Evolutionary conservation across 177 flowering plant species (phyloP), one percentile per base, ranked within the genome.

Genomic region (Vitis hybrid): DNA sequence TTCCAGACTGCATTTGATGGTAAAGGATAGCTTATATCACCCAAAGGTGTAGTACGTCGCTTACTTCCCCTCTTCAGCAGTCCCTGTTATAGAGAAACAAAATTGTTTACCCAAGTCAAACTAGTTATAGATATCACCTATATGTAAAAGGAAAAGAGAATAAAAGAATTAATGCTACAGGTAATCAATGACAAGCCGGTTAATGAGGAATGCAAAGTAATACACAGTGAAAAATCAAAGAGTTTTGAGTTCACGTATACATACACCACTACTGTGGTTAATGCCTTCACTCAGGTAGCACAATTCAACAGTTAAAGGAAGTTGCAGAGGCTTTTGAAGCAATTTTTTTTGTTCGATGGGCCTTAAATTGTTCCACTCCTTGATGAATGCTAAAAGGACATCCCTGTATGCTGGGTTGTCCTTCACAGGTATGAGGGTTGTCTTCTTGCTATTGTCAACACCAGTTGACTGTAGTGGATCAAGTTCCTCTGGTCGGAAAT

Each of bases 1-100:
- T 79, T 91, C 98, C 95, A 88, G 14, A 70, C 60, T 48, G 98
- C 91, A 86, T 86, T 77, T 69, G 80, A 66, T 51, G 96, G 96
- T 65, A 87, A 79, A 21, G 90, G 85, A 64, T 77, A 50, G 77
- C 92, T 87, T 74, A 95, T 87, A 60, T 95, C 98, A 71, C 21
- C 7, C 21, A 80, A 74, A 30, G 99, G 94, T 50, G 99, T 95
- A 40, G 63, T 72, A n/a, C 99, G 90, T 48, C 91, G 79, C 67
- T 79, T 91, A 79, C 99, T 95, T 74, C 88, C 81, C 75, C 90
- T 91, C 65, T 85, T 93, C 66, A 94, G 78, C 74, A 94, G 76
- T 73, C 99, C 99, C 99, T 94, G 77, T 66, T 12, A 66, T 14
- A 21, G 1, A 69, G 32, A 40, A 19, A 49, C 14, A 51, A 2